Percentiles rank a stretch among this genome's conserved stretches.
Evolutionary conservation across 352 stramenopile species (phyloP).

Genomic region (Thraustochytrium striatum): DNA sequence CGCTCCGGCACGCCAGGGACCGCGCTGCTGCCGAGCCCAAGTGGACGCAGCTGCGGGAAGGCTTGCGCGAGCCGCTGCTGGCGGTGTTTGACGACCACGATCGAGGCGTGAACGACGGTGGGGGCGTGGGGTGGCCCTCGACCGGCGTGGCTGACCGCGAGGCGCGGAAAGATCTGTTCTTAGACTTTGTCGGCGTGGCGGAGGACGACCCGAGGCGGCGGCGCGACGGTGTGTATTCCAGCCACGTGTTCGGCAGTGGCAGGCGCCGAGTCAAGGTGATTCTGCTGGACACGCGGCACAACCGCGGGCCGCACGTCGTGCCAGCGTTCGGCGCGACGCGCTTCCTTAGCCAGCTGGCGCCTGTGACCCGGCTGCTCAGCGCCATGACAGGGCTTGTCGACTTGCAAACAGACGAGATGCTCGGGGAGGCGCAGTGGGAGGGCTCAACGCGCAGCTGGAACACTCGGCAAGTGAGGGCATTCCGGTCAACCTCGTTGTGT

Average conservation of each 20-base stretch:
- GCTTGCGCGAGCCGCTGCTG: background rate
- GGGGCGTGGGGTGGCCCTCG: background rate
- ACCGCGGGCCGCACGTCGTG: background rate
- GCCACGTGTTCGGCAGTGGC: constrained; percentile 37
- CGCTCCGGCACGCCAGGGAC: background rate
- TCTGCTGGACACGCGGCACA: constrained; percentile 47
- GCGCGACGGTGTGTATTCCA: constrained; percentile 36
- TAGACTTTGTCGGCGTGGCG: constrained; percentile 48
- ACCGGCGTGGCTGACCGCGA: background rate
- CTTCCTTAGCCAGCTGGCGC: background rate
- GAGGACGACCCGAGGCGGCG: background rate
- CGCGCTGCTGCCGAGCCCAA: background rate
- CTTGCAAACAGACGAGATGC: constrained; percentile 49
- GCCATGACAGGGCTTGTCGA: constrained; percentile 50
- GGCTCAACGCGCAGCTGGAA: constrained; percentile 51
- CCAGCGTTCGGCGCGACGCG: background rate
- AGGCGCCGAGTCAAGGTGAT: constrained; percentile 45
- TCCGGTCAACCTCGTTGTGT: constrained; percentile 53
- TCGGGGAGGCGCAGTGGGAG: constrained; percentile 53
- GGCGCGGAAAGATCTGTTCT: constrained; percentile 35
- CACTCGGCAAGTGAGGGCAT: constrained; percentile 33
- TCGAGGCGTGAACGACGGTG: constrained; percentile 1
- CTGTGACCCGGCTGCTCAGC: constrained; percentile 39
- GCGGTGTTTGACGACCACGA: constrained; percentile 51
- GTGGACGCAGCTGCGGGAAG: background rate